Conservation (phyloP, 2,329 filamentous ascomycete genomes). For the Penicillium sp. region DNA sequence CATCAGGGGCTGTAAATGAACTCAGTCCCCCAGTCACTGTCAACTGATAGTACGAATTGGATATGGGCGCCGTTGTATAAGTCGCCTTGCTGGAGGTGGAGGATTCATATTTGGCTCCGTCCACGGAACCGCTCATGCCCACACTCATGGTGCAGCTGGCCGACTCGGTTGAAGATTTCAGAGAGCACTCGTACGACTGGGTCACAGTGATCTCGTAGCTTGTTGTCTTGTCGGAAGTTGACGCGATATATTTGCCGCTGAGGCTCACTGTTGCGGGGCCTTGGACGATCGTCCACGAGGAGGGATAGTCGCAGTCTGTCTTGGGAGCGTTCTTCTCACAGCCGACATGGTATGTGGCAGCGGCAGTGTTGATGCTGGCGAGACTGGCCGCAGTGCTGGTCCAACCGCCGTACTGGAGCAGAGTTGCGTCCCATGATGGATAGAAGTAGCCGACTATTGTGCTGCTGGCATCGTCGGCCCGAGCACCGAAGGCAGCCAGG, state of each 20-base stretch:
- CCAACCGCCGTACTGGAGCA: slow-evolving; percentile 6
- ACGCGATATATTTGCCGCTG: slow-evolving; percentile 19
- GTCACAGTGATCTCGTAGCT: slow-evolving; percentile 20
- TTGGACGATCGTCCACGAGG: slow-evolving; percentile 24
- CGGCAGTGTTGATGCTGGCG: slow-evolving; percentile 18
- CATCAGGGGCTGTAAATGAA: slow-evolving; percentile 17
- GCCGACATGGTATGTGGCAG: slow-evolving; percentile 22
- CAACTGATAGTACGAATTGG: slow-evolving; percentile 14
- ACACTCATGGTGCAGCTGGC: slow-evolving; percentile 21
- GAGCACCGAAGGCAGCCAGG: background rate
- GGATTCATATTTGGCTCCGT: slow-evolving; percentile 4
- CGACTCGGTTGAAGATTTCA: slow-evolving; percentile 16
- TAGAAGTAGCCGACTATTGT: slow-evolving; percentile 15
- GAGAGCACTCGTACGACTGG: slow-evolving; percentile 16
- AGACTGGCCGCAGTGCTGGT: slow-evolving; percentile 23
- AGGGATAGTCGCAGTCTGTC: slow-evolving; percentile 18
- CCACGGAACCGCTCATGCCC: slow-evolving; percentile 8
- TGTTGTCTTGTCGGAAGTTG: background rate
- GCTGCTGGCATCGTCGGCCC: slow-evolving; percentile 3
- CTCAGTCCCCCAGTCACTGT: slow-evolving; percentile 20
- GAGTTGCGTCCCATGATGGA: slow-evolving; percentile 10
- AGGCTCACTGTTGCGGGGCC: slow-evolving; percentile 20
- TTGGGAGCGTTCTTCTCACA: slow-evolving; percentile 22
- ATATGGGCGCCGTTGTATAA: background rate
- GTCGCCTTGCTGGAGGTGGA: slow-evolving; percentile 3